Evolutionary conservation across 1,284 basidiomycete species (phyloP), one percentile per base, ranked within the genome.

Genomic region (Leccinum insolens): DNA sequence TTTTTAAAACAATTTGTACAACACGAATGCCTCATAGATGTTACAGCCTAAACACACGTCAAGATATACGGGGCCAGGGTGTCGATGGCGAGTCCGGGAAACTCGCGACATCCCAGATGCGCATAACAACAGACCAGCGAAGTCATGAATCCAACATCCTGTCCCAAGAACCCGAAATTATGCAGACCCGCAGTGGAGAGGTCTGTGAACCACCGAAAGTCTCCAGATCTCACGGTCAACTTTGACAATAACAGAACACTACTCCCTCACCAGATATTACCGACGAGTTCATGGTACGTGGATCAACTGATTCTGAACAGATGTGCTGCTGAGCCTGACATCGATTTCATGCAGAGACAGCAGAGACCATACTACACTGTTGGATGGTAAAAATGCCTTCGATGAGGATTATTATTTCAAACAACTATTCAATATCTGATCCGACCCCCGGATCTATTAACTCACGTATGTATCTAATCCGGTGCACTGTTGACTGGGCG

Each of bases 41-140:
- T 63, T 61, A 49, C 49, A 86, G 85, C 20, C 79, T 87, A 46
- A 88, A 87, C 71, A 87, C 86, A 6, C 82, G 86, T 20, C 78
- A 83, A 60, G 76, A 73, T n/a, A 71, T 85, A 61, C 80, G 80
- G 17, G 85, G 83, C 22, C 76, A 79, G 57, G 84, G 84, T 49
- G 83, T 85, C 5, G 84, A 85, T 61, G 75, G 73, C 63, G 80
- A 82, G 72, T 77, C 73, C 41, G 77, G 72, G 9, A 79, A 73
- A 44, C 75, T 71, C 4, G 79, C 63, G 4, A 34, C 41, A 11
- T 68, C 69, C 41, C 67, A 68, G 8, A 63, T 63, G 11, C 49
- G 22, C 22, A 55, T 55, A 22, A 25, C 52, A 55, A 57, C 64
- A 25, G 68, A 67, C 5, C 39, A 59, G 25, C 58, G 17, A 20